Conservation (phyloP, 2,329 filamentous ascomycete species). For the Aspergillus hortae region DNA sequence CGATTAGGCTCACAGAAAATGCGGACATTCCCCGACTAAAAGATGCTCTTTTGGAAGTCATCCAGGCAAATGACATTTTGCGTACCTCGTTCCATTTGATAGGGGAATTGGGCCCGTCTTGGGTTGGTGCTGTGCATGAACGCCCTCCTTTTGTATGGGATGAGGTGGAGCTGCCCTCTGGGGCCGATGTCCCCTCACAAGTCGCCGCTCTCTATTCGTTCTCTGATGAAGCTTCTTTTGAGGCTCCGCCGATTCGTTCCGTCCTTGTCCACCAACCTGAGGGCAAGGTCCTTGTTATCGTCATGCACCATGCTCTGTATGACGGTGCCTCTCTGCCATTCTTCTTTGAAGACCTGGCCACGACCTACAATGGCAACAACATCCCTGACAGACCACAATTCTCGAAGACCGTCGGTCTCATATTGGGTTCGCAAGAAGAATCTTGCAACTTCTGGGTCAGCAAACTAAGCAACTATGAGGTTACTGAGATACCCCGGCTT, state of each 20-base stretch:
- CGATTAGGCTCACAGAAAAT: slow-evolving; percentile 48
- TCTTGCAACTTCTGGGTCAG: slow-evolving; percentile 33
- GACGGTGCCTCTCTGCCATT: slow-evolving; percentile 76
- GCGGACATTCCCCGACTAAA: slow-evolving; percentile 49
- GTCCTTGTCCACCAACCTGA: slow-evolving; percentile 28
- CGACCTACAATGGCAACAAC: slow-evolving; percentile 53
- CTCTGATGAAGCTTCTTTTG: slow-evolving; percentile 17
- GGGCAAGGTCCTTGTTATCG: slow-evolving; percentile 51
- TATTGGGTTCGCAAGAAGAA: slow-evolving; percentile 46
- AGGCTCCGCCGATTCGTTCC: slow-evolving; percentile 29
- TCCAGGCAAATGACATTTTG: slow-evolving; percentile 58
- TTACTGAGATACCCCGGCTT: slow-evolving; percentile 19
- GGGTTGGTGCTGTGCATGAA: slow-evolving; percentile 27
- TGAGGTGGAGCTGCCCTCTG: slow-evolving; percentile 16
- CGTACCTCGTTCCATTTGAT: slow-evolving; percentile 52
- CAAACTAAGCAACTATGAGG: slow-evolving; percentile 19
- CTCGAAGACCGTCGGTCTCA: slow-evolving; percentile 52
- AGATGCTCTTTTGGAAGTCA: slow-evolving; percentile 54
- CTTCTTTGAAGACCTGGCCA: slow-evolving; percentile 65
- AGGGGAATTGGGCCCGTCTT: slow-evolving; percentile 16
- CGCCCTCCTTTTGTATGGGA: slow-evolving; percentile 16
- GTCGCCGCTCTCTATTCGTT: slow-evolving; percentile 13
- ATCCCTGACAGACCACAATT: slow-evolving; percentile 18
- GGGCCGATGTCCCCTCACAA: slow-evolving; percentile 11
- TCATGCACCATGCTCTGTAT: slow-evolving; percentile 78